Evolutionary conservation across 257 asterid species (phyloP).

Genomic region (Solanum peruvianum): DNA sequence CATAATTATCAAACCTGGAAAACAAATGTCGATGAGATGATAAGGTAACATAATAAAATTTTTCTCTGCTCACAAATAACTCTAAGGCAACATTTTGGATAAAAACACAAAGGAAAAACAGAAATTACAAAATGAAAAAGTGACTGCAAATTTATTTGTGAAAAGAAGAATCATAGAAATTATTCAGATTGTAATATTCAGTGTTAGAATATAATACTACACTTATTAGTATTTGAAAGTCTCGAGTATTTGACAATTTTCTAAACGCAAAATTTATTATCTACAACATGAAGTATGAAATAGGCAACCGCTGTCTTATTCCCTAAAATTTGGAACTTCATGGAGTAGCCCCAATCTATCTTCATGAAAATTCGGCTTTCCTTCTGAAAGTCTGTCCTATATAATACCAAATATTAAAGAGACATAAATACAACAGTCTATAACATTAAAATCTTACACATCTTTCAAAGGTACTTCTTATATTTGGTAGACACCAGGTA

Average conservation of each 20-base stretch:
- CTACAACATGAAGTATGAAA: not conserved
- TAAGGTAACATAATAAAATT: not conserved
- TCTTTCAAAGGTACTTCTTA: not conserved
- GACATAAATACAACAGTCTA: not conserved
- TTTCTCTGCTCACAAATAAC: not conserved
- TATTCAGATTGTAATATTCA: not conserved
- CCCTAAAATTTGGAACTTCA: not conserved
- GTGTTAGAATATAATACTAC: not conserved
- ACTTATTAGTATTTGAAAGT: not conserved
- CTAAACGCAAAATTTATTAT: not conserved
- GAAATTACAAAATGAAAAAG: not conserved
- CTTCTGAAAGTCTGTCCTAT: not conserved
- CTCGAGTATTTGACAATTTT: not conserved
- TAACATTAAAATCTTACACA: not conserved
- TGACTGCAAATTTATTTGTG: not conserved
- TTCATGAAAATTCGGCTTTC: not conserved
- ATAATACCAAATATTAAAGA: not conserved
- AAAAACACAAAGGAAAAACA: not conserved
- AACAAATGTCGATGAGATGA: not conserved
- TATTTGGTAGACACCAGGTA: not conserved
- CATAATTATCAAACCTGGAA: constrained; percentile 69
- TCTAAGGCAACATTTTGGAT: not conserved
- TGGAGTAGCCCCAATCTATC: not conserved
- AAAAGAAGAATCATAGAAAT: not conserved
- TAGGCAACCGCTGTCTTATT: not conserved